Base-by-base conservation (phyloP, 2,329 filamentous ascomycete genomes). In the Dactylellina haptotyla region DNA sequence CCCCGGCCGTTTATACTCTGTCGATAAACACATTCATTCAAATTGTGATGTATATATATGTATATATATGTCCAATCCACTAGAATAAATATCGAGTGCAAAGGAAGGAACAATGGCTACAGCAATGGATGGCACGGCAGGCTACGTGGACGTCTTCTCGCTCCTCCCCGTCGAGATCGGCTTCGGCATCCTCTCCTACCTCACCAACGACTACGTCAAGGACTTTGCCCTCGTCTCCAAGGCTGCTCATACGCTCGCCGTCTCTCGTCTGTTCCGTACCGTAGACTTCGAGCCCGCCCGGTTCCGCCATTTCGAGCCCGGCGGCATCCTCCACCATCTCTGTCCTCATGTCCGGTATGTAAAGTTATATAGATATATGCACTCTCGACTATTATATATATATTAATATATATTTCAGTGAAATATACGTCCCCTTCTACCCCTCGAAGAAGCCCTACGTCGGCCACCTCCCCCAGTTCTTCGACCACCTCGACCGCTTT, bases 141-240 rank as follows among this genome's bases (percentile, higher is more conserved):
- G n/a, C n/a, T n/a, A n/a, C n/a, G n/a, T n/a, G n/a, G n/a, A n/a
- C 32, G 32, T 14, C 41, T 18, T 18, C 14, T 28, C 48, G 16
- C 5, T 14, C 48, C 25, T 51, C 8, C 48, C 48, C 2, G 25
- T 28, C 4, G 48, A 51, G 18, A 51, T 51, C 12, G 30, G 48
- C 25, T 14, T 51, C 25, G 30, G 12, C 2, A 51, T 51, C 14
- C 18, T 51, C 26, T 51, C 18, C 48, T 51, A 51, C 18, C 25
- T 51, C 25, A 12, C 25, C 25, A 51, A 51, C n/a, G 48, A 51
- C n/a, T 32, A 14, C 25, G 34, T 51, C 12, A 51, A 51, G 9
- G n/a, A 32, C 10, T 51, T 51, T n/a, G 30, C 48, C 23, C 18
- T 51, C n/a, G 26, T 51, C 12, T 32, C 48, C 4, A 51, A 51